Conservation (phyloP, 495 filamentous ascomycete species). For the Penicillium egyptiacum region DNA sequence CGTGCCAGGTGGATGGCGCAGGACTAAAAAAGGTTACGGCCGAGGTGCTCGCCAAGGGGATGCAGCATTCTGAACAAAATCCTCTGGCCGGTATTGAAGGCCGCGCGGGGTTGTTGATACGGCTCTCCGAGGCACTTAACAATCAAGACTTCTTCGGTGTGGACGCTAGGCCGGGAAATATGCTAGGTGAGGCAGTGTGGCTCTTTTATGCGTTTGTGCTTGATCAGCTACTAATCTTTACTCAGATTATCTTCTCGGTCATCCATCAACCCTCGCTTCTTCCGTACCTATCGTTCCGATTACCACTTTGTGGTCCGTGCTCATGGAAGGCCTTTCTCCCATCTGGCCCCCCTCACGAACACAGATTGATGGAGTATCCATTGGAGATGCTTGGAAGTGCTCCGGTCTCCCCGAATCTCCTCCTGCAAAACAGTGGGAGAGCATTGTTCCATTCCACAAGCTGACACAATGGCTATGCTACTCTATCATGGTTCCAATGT, state of each 20-base stretch:
- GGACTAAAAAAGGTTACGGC: conserved; percentile 75
- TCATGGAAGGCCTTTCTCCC: conserved; percentile 81
- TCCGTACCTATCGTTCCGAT: conserved; percentile 84
- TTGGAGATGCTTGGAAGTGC: conserved; percentile 95
- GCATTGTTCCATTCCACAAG: conserved; percentile 85
- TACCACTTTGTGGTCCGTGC: conserved; percentile 85
- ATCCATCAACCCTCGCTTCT: conserved; percentile 81
- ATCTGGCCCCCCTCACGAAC: conserved; percentile 93
- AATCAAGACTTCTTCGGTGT: conserved; percentile 84
- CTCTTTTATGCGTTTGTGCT: too few relatives aligned
- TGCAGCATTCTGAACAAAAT: conserved; percentile 81
- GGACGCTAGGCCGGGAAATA: conserved; percentile 84
- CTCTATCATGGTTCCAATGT: conserved; percentile 71
- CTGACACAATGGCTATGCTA: conserved; percentile 75
- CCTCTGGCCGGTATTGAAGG: conserved; percentile 87
- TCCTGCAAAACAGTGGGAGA: conserved; percentile 80
- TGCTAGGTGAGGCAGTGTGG: conserved; percentile 68
- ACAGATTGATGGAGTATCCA: conserved; percentile 79
- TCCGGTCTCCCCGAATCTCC: conserved; percentile 73
- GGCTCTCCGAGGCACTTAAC: conserved; percentile 72
- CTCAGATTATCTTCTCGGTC: conserved; percentile 86
- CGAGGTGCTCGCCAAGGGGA: conserved; percentile 69
- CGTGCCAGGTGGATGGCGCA: conserved; percentile 83
- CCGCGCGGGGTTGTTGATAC: conserved; percentile 74
- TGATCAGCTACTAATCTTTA: conserved; percentile 14